Conservation (phyloP, 257 asterid genomes). For the Nicotiana obtusifolia region DNA sequence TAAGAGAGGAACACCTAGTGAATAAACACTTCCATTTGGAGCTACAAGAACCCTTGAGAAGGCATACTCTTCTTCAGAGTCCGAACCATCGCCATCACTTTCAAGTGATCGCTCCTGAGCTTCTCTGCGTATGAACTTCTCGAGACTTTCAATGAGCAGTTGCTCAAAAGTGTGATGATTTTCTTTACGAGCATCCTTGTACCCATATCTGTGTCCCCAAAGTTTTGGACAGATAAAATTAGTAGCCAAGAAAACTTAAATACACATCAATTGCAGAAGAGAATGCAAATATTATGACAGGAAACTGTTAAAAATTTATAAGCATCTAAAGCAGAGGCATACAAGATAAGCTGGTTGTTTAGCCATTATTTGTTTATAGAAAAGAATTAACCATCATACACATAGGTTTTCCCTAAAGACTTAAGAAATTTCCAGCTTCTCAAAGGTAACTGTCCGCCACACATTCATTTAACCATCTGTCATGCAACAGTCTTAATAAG, state of each 20-base stretch:
- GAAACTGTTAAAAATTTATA: not conserved
- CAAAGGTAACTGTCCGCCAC: not conserved
- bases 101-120: conserved; percentile 93
- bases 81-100: conserved; percentile 71
- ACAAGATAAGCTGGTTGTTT: not conserved
- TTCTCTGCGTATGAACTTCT: conserved; percentile 87
- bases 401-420: not conserved
- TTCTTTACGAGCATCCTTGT: conserved; percentile 96
- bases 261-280: conserved; percentile 4
- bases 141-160: conserved; percentile 85
- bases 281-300: not conserved
- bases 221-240: not conserved
- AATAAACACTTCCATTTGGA: conserved; percentile 86
- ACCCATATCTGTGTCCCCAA: conserved; percentile 68
- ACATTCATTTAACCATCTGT: not conserved
- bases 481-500: not conserved
- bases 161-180: conserved; percentile 90
- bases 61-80: conserved; percentile 52
- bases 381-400: not conserved
- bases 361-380: not conserved
- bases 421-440: not conserved
- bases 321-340: not conserved
- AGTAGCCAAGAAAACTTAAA: not conserved
- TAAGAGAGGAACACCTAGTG: conserved; percentile 83
- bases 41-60: conserved; percentile 69